Evolutionary conservation across 345 rosid genomes (phyloP), one percentile per base, ranked within the genome.

Genomic region (Aurinia saxatilis): DNA sequence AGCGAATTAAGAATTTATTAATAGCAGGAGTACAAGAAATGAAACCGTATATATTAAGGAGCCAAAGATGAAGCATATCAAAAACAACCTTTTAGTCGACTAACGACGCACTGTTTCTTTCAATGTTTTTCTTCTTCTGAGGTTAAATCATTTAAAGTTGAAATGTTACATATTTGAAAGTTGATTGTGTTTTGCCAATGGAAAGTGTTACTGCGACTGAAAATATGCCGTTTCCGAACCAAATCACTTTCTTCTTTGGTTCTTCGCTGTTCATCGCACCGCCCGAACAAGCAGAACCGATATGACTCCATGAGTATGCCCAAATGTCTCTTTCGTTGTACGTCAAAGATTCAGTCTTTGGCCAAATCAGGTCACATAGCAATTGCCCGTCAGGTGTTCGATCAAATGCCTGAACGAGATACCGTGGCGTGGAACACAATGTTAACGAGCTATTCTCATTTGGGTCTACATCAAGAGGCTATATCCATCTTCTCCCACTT

Each of bases 351-450:
- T 15, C 11, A 57, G 2, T 48, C 58, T 50, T 51, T 82, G 0
- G 75, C 78, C 0, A 74, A 68, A 29, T 67, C 78, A 5, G 95
- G 96, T 5, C 72, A 57, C 3, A 63, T 86, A 23, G 8, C 59
- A 2, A 65, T 63, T 0, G 90, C 91, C 36, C 91, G 95, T 50
- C 63, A 80, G 18, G 33, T 90, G 81, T 87, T 90, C 78, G 95
- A 90, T 38, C 72, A 73, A 80, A 78, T 87, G 86, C 79, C 78
- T 6, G 45, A 67, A 0, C 65, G 81, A 62, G 96, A 90, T 65
- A 41, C 73, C 0, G 58, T 90, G 11, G 79, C 87, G 41, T 90
- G 96, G 90, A 90, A 90, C 65, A 75, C 96, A 4, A 86, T 86
- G 91, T 57, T 90, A 33, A 70, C 87, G 7, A 57, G 80, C 44